phyloP scores from a whole-genome alignment of 345 rosid species.

The Jatropha curcas region DNA sequence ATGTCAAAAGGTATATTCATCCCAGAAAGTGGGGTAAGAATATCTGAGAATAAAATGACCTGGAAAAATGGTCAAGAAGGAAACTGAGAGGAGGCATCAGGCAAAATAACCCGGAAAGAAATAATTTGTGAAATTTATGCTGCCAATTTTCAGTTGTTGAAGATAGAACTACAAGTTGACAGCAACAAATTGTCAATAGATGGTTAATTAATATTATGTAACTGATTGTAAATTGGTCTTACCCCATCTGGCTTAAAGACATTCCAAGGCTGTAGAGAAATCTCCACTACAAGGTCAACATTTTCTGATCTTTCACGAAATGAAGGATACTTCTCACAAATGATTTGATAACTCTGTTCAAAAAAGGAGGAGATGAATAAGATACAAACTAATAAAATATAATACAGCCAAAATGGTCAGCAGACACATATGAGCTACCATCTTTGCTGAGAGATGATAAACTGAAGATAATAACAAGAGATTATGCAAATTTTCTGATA shows the following conservation, averaged over 20 bases:
- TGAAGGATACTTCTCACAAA: conserved; percentile 88
- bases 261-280: conserved; percentile 98
- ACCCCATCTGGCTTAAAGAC: conserved; percentile 96
- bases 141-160: not conserved
- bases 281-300: conserved; percentile 91
- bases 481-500: not conserved
- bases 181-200: not conserved
- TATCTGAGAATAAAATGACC: conserved; percentile 98
- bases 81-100: conserved; percentile 1
- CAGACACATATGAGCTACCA: not conserved
- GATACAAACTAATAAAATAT: not conserved
- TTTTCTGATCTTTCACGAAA: conserved; percentile 96
- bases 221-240: conserved; percentile 33
- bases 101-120: not conserved
- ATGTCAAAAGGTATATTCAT: conserved; percentile 99
- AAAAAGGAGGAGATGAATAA: conserved; percentile 21
- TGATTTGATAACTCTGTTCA: conserved; percentile 74
- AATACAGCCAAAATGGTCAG: not conserved
- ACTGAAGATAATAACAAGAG: not conserved
- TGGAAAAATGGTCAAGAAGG: conserved; percentile 30
- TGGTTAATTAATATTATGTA: not conserved
- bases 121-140: not conserved
- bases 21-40: conserved; percentile 95
- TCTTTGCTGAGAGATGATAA: not conserved
- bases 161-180: not conserved